Evolutionary conservation across 441 rosid genomes (phyloP), one percentile per base, ranked within the genome.

Genomic region (Arabidopsis lyrata): DNA sequence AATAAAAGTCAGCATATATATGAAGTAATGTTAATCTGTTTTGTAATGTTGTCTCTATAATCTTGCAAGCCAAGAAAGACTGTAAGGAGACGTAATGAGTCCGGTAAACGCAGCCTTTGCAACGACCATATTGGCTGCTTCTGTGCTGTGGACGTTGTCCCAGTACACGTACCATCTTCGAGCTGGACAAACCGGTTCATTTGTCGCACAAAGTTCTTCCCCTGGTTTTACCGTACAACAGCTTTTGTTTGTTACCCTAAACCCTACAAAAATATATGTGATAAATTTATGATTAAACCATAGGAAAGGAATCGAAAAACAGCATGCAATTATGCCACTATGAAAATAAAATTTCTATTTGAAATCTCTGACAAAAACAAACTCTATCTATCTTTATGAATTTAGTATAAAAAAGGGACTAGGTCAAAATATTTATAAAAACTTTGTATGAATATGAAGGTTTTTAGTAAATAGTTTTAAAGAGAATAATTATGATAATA

Each of bases 91-190:
- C 12, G 78, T 29, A 13, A 5, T 8, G 14, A 49, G 9, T 61
- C 81, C 77, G 0, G 14, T 22, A 41, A 71, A 84, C 1, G 80
- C 82, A 70, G 72, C 73, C 2, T 32, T 15, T 2, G 86, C 91
- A 5, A 36, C 61, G 3, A 80, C 2, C 36, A 2, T 15, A 49
- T 84, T 82, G 22, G 63, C 50, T 8, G 83, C 83, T 12, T 88
- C 88, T 0, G 97, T 81, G 12, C 86, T 77, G 72, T 88, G 94
- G 48, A 83, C 84, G 3, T 74, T 62, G 53, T 88, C 97, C 89
- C 90, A 87, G 36, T 75, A 88, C 45, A 74, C 34, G 48, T 83
- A 77, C n/a, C 22, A 34, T 2, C 32, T 70, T 60, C 89, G 80
- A 45, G 63, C 16, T 9, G 42, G 31, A 61, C 90, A 87, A 10